phyloP scores from a whole-genome alignment of 441 rosid species.

The Erodium trifolium region DNA sequence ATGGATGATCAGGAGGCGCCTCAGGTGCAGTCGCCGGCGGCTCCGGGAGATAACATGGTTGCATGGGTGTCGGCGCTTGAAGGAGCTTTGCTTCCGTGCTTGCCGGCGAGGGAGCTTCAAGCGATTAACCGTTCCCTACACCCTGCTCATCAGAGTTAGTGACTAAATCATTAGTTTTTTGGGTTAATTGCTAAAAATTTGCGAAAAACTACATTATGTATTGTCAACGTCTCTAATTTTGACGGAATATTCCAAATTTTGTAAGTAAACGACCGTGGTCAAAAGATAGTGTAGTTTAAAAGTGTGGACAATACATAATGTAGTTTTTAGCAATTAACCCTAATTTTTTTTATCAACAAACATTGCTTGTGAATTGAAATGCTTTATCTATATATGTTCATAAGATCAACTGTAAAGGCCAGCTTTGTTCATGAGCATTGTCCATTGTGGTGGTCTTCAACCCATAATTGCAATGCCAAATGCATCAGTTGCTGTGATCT shows the following conservation, averaged over 20 bases:
- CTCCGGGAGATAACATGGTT: conserved; percentile 2
- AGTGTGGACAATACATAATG: too few relatives aligned
- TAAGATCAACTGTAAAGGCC: neutral
- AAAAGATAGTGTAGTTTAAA: too few relatives aligned
- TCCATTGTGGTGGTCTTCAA: neutral
- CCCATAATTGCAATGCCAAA: neutral
- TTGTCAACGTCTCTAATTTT: too few relatives aligned
- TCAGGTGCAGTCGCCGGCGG: neutral
- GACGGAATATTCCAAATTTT: too few relatives aligned
- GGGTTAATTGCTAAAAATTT: too few relatives aligned
- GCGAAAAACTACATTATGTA: too few relatives aligned
- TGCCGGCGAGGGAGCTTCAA: conserved; percentile 2
- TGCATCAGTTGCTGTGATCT: neutral
- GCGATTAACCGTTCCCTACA: neutral
- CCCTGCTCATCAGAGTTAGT: conserved; percentile 4
- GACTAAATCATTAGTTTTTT: neutral
- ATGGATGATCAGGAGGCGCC: neutral
- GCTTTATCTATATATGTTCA: neutral
- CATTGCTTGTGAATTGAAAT: neutral
- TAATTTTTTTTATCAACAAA: neutral
- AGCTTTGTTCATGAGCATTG: neutral
- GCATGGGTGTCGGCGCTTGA: conserved; percentile 1
- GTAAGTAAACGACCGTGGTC: too few relatives aligned
- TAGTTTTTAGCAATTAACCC: too few relatives aligned
- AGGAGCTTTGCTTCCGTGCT: conserved; percentile 5